Evolutionary conservation across 495 filamentous ascomycete species (phyloP), one percentile per base, ranked within the genome.

Genomic region (Lichina pygmaea): DNA sequence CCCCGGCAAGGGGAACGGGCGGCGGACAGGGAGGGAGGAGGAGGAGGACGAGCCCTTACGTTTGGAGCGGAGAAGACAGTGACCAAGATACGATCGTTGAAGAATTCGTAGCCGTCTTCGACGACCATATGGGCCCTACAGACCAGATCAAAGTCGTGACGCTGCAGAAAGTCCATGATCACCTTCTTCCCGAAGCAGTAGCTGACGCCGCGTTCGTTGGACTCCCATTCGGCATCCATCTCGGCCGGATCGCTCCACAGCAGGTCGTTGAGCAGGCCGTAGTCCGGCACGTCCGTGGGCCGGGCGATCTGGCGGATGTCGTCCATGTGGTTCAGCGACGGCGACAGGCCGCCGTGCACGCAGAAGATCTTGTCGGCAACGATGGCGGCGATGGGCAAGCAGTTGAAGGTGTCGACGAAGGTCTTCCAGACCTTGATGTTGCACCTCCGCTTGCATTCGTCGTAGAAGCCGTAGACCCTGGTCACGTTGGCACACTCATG

Each of bases 361-460:
- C 89, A 99, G 60, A 99, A 99, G 45, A 99, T 99, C 65, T 99
- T 99, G 37, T 80, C 81, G 2, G 89, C 91, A 17, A 99, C 91
- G 52, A 93, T 95, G 11, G 91, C 70, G 33, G 89, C 89, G 53
- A 99, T 93, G 0, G 91, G 89, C 12, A 99, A 72, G 24, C 74
- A 80, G 58, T 99, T 99, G 67, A 99, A 99, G 12, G 83, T 92
- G 58, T 99, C 89, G 43, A 99, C 73, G 56, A 99, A 99, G 0
- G 81, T 86, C 67, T 95, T 99, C 89, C 89, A 99, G 44, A 93
- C 74, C 64, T 99, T 99, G 56, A 99, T 81, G 57, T 92, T 95
- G 63, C 84, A 93, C 48, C 89, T 70, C 52, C 89, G 71, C 61
- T 99, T 99, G 68, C 89, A 99, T 54, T 99, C 89, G 55, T 99